Base-by-base conservation (phyloP, 1,284 basidiomycete species). In the Coniophora puteana region DNA sequence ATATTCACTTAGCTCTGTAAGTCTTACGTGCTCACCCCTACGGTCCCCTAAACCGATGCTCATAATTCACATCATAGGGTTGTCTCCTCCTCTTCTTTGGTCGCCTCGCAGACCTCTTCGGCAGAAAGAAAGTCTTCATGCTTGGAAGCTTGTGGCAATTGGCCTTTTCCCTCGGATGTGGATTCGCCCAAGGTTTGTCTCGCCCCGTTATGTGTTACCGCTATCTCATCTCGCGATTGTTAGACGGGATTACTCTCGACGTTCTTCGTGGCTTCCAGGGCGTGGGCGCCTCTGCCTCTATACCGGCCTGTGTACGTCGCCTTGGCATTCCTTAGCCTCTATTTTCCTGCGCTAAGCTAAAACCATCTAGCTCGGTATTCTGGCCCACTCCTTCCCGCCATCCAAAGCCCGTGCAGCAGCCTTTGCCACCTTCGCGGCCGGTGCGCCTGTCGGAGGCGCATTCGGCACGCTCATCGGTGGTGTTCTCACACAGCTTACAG, bases 371-470 rank as follows among this genome's bases (percentile, higher is more conserved):
- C 68, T 91, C 14, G 89, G 89, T 1, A 89, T 89, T 42, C 71
- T 92, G 16, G 88, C 89, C 0, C 72, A 83, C 26, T 67, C 79
- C 0, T 91, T 91, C 54, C 83, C 84, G 3, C 78, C 80, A 1
- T 78, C 81, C 0, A 69, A 69, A 7, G 71, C 79, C 1, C 74
- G 90, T 5, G 79, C 83, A 0, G 62, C 78, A 1, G 89, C 88
- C 0, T 91, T 91, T 49, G 78, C 89, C 1, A 80, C 81, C 0
- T 91, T 90, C 46, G 71, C 80, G 4, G 77, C 89, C 0, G 90
- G 91, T 13, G 89, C 87, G 4, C 89, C 91, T 0, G 60, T 93
- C 1, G 91, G 89, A 0, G 82, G 73, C 1, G 81, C 78, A 0
- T 61, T 92, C 6, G 89, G 89, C 1, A 69, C 72, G 6, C 61